phyloP scores from a whole-genome alignment of 306 rosid genomes.

The Vigna hirtella region DNA sequence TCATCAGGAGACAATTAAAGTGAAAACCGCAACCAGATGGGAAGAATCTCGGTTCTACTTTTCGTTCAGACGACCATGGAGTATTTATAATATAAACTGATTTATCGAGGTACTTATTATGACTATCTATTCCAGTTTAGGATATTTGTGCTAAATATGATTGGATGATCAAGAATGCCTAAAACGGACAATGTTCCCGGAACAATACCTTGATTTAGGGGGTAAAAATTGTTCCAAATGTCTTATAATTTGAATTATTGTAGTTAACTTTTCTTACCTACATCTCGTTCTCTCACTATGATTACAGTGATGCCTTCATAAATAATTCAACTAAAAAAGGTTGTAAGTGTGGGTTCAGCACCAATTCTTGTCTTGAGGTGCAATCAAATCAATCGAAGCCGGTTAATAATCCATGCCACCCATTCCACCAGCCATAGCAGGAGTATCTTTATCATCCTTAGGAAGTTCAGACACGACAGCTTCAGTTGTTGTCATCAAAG shows the following conservation, averaged over 20 bases:
- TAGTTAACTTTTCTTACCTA: conserved; percentile 51
- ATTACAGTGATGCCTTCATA: conserved; percentile 60
- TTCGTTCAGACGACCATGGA: no score
- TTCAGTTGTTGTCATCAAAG: conserved; percentile 95
- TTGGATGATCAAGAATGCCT: background rate
- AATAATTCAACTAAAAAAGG: background rate
- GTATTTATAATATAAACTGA: no score
- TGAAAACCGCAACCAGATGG: no score
- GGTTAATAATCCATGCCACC: conserved; percentile 49
- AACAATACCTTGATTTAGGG: conserved; percentile 11
- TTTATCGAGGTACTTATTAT: no score
- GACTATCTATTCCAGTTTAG: no score
- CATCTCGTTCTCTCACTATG: conserved; percentile 51
- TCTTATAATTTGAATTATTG: conserved; percentile 17
- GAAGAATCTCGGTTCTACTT: no score
- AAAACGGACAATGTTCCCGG: background rate
- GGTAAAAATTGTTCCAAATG: conserved; percentile 37
- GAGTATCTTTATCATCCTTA: conserved; percentile 69
- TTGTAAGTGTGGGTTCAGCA: conserved; percentile 31
- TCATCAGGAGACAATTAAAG: no score
- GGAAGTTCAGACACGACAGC: conserved; percentile 86
- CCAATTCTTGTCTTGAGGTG: conserved; percentile 7
- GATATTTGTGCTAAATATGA: no score
- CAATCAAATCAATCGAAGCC: background rate
- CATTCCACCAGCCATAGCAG: conserved; percentile 71